A percentile compares a stretch with the other conserved stretches of the same genome.
Conservation (phyloP, 768 basidiomycete species). For the Amanita phalloides region DNA sequence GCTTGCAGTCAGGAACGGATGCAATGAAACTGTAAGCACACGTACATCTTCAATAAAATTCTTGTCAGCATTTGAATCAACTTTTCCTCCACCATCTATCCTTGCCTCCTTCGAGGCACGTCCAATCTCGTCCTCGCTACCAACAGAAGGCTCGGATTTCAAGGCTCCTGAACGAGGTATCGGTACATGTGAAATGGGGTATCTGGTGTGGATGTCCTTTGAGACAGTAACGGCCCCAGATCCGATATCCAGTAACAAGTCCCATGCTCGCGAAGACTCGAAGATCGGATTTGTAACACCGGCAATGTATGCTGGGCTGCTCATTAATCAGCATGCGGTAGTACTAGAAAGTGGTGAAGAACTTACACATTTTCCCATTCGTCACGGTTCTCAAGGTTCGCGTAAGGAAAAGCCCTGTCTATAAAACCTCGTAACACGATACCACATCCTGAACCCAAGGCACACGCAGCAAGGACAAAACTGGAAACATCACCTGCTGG, state of each 20-base stretch:
- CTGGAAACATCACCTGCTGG: slow-evolving; percentile 86
- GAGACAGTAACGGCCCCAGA: slow-evolving; percentile 79
- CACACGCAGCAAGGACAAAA: slow-evolving; percentile 91
- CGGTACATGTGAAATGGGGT: slow-evolving; percentile 33
- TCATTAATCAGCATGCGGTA: background rate
- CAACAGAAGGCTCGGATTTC: slow-evolving; percentile 51
- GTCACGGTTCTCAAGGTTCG: slow-evolving; percentile 79
- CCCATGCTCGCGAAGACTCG: slow-evolving; percentile 81
- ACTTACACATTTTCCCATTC: slow-evolving; percentile 84
- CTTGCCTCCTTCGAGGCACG: slow-evolving; percentile 46
- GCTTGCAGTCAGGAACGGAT: background rate
- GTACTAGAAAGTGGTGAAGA: background rate
- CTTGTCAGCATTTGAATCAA: slow-evolving; percentile 62
- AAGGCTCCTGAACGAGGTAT: slow-evolving; percentile 47
- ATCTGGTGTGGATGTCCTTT: slow-evolving; percentile 64
- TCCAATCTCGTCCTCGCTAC: slow-evolving; percentile 65
- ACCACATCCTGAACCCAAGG: slow-evolving; percentile 87
- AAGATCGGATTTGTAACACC: slow-evolving; percentile 98
- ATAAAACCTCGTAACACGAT: slow-evolving; percentile 76
- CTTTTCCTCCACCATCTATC: slow-evolving; percentile 42
- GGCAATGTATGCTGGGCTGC: slow-evolving; percentile 85
- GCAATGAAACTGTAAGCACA: slow-evolving; percentile 8
- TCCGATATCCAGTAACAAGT: slow-evolving; percentile 86
- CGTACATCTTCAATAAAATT: slow-evolving; percentile 91
- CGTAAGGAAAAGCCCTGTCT: slow-evolving; percentile 91